Base-by-base conservation (phyloP, 306 rosid species). In the Quillaja saponaria region DNA sequence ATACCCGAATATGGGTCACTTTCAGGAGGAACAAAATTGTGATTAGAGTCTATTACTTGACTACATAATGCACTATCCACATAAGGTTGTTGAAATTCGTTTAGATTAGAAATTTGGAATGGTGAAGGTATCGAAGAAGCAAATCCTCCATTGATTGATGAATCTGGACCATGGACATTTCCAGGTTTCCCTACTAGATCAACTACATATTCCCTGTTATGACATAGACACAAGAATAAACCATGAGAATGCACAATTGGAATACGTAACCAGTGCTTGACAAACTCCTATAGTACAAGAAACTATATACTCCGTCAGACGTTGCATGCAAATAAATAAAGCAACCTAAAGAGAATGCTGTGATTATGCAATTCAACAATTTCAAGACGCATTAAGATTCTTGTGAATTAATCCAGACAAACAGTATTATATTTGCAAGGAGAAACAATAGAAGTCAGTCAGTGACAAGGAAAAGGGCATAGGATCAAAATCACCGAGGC, bases 111-210 rank as follows among this genome's bases (percentile, higher is more conserved):
- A 72, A 83, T 72, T 65, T 89, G 89, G 63, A 86, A 76, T 9
- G 90, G 91, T 45, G 99, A 92, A 65, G 96, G 94, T 77, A 80
- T 63, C 0, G 95, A 76, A 72, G 91, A 81, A 72, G 78, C 73
- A 61, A 78, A 81, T 66, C 88, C 96, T 81, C 97, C 99, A 52
- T 92, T 92, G 54, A 92, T 85, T 40, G 89, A 82, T 61, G 99
- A 92, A 71, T 92, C 99, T 67, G 96, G 96, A 53, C 85, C 85
- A 34, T 81, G 95, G 54, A 92, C 76, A 77, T 81, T 89, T 78
- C 99, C 99, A 15, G 96, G 99, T 76, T 92, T 82, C 74, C 99
- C 96, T 66, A 92, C 95, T 68, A 92, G 86, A 79, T 92, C 99
- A 58, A 92, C 99, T 14, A 92, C 91, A 68, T 86, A 92, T 66